Evolutionary conservation across 768 basidiomycete species (phyloP), one percentile per base, ranked within the genome.

Genomic region (Lactarius psammicola): DNA sequence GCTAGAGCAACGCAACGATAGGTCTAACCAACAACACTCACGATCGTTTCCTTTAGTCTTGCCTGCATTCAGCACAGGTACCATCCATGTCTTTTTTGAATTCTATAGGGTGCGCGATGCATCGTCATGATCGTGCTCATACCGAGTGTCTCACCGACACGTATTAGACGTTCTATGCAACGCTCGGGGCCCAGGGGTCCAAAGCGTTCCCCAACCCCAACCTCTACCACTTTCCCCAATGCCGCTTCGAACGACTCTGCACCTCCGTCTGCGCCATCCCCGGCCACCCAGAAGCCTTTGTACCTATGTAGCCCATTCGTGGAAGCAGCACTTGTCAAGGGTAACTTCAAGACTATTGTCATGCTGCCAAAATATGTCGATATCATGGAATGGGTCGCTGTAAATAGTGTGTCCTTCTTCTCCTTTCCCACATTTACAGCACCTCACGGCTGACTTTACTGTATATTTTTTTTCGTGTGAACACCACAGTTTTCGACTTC

Each of bases 331-430:
- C 83, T 98, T 53, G 95, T 98, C 65, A 98, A 96, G 76, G 96
- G 96, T 28, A 97, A 95, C 77, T 98, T 97, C 81, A 98, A 96
- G 80, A 97, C 95, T 3, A 98, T 98, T 72, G 95, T 98, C 64
- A 90, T 94, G 78, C 83, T 94, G 61, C 96, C 96, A 8, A 97
- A 96, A 75, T 97, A 95, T 71, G 89, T 92, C 33, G 94, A 96
- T 74, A 88, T 93, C 64, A 95, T 94, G 84, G 95, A 97, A 74
- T 97, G 95, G 95, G 95, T 96, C 33, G 95, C 94, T 13, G 90
- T 94, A 51, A 96, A 96, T 72, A 85, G 95, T 96, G 71, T 44
- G 69, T 66, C n/a, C n/a, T n/a, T n/a, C 15, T 26, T 30, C 74
- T 88, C 83, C 61, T 56, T 60, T 42, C 30, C 38, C 34, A 26